Evolutionary conservation across 306 rosid genomes (phyloP), one percentile per base, ranked within the genome.

Genomic region (Clitoria ternatea): DNA sequence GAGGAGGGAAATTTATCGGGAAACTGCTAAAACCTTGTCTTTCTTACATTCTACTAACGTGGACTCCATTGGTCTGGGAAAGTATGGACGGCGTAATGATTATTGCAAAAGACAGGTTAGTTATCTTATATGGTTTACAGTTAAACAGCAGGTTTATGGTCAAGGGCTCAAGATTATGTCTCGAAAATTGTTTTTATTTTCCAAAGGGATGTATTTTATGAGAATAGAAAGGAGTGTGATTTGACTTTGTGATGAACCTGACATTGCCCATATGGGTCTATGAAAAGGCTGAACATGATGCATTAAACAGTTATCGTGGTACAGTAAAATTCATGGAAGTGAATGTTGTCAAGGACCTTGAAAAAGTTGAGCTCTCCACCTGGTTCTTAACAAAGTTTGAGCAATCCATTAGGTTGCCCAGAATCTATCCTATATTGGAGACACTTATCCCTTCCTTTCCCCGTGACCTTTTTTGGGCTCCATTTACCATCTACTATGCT

Each of bases 71-170:
- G 92, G 97, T 60, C 83, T 94, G 36, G 96, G 87, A 64, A 91
- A 85, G 24, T 94, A 72, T 56, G 99, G 99, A 71, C 87, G 79
- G 12, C 89, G 80, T 5, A 74, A 85, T 30, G 83, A 83, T 78
- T 94, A 91, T 76, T 91, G 99, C 82, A 89, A 80, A 82, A 86
- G 97, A 76, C 97, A 91, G 95, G 98, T 89, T 11, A n/a, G 9
- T 74, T 69, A 35, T 48, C 50, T 39, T 0, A 11, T 14, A 52
- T 59, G 56, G 30, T 22, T 61, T 75, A 36, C n/a, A 47, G 42
- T 59, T 57, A 15, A 43, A 35, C 10, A 61, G 36, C n/a, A 12
- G 45, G 14, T 70, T 56, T 48, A 11, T 14, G 54, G 22, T 61
- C 47, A 50, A 50, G 3, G 30, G 54, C 15, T 61, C 47, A 50